Conservation (phyloP, 371 early-diverging fungal genomes). For the Lichtheimia ramosa region DNA sequence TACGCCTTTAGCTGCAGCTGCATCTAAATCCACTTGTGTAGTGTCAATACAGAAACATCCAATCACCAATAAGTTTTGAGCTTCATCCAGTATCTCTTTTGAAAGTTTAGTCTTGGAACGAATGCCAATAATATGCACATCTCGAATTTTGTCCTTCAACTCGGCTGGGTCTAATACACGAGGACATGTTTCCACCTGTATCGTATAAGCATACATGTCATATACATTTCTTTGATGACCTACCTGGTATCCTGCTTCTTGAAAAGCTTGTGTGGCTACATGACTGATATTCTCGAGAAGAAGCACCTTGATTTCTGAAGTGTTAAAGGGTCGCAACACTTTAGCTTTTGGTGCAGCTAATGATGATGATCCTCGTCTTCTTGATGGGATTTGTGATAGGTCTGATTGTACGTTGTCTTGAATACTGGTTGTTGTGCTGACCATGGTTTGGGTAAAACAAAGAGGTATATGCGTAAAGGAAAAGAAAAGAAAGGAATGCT, state of each 20-base stretch:
- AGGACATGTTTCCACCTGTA: conserved; percentile 85
- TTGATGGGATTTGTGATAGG: too few species aligned
- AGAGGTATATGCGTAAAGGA: too few species aligned
- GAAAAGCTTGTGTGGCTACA: conserved; percentile 81
- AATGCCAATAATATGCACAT: conserved; percentile 92
- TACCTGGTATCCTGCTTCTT: conserved; percentile 90
- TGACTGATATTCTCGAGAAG: conserved; percentile 89
- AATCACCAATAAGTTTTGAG: conserved; percentile 85
- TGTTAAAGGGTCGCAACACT: conserved; percentile 65
- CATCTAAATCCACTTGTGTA: conserved; percentile 91
- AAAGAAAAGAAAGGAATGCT: too few species aligned
- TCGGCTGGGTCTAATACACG: conserved; percentile 85
- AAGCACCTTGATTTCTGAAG: conserved; percentile 74
- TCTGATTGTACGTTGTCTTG: too few species aligned
- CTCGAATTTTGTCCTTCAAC: conserved; percentile 88
- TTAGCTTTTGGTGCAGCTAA: conserved; percentile 29
- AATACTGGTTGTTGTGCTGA: too few species aligned
- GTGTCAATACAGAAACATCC: conserved; percentile 99
- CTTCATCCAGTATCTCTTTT: conserved; percentile 78
- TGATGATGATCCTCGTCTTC: neutral
- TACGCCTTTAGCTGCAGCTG: conserved; percentile 84
- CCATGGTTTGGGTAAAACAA: too few species aligned
- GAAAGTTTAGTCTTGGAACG: conserved; percentile 94
- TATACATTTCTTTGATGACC: neutral
- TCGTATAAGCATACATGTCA: conserved; percentile 2